Conservation (phyloP, 139 green algal genomes). For the Coccomyxa sp. region DNA sequence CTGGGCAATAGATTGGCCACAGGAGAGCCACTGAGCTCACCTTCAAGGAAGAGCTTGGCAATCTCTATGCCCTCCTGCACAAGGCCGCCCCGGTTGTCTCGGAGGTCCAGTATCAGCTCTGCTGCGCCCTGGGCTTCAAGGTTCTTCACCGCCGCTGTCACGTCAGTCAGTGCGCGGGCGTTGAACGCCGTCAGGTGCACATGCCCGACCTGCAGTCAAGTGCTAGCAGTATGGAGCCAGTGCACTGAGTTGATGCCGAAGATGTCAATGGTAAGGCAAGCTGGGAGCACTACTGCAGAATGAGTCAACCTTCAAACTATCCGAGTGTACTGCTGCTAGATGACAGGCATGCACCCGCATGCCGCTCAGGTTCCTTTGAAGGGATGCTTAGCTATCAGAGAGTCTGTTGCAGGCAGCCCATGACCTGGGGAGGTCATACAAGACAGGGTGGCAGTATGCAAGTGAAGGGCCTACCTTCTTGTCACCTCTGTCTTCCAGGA, state of each 20-base stretch:
- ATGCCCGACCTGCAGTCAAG: conserved; percentile 17
- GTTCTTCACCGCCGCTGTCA: conserved; percentile 54
- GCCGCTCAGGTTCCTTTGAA: too few relatives aligned
- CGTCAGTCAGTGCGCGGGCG: conserved; percentile 55
- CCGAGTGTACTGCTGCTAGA: conserved; percentile 1
- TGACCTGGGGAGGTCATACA: too few relatives aligned
- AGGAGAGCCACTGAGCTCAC: conserved; percentile 12
- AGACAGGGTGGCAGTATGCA: too few relatives aligned
- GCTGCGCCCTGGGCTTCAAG: conserved; percentile 51
- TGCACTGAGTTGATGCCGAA: too few relatives aligned
- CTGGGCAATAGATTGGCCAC: not conserved
- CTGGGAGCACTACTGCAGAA: too few relatives aligned
- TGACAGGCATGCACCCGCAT: conserved; percentile 2
- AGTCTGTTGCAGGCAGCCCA: too few relatives aligned
- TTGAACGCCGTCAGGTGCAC: conserved; percentile 17
- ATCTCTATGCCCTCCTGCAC: conserved; percentile 89
- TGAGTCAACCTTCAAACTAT: too few relatives aligned
- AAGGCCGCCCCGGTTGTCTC: conserved; percentile 90
- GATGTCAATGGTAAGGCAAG: too few relatives aligned
- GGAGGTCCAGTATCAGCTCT: conserved; percentile 85
- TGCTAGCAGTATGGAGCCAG: too few relatives aligned
- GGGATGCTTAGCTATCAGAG: too few relatives aligned
- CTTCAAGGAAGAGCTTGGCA: conserved; percentile 77
- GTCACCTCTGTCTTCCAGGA: conserved; percentile 13
- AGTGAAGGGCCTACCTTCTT: conserved; percentile 11